A percentile compares a stretch with the other conserved stretches of the same genome.
Conservation (phyloP, 805 yeast genomes). For the Kazachstania martiniae region DNA sequence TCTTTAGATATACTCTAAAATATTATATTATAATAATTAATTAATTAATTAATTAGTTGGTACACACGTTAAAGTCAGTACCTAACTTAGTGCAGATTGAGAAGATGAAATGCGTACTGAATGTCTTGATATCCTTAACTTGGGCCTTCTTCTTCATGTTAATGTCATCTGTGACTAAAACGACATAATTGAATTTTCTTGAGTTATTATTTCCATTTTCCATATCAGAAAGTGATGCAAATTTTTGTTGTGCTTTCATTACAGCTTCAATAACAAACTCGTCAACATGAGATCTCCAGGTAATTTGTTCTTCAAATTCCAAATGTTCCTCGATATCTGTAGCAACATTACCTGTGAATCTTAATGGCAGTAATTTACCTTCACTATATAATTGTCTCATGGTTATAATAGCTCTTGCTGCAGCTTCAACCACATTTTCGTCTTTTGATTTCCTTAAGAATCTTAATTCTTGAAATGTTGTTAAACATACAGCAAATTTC, state of each 20-base stretch:
- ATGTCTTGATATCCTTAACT: conserved; percentile 22
- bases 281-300: conserved; percentile 65
- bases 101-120: conserved; percentile 27
- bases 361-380: conserved; percentile 43
- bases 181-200: conserved; percentile 39
- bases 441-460: conserved; percentile 62
- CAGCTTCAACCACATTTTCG: conserved; percentile 66
- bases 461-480: conserved; percentile 69
- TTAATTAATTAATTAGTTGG: conserved; percentile 3
- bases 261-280: conserved; percentile 49
- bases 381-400: conserved; percentile 55
- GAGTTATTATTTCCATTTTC: not conserved
- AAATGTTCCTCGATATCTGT: conserved; percentile 58
- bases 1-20: no score
- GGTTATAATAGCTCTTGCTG: conserved; percentile 68
- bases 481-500: conserved; percentile 54
- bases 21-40: no score
- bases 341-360: conserved; percentile 63
- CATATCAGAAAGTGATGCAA: conserved; percentile 1
- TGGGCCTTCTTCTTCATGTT: conserved; percentile 56
- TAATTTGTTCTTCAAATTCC: conserved; percentile 62
- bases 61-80: conserved; percentile 4
- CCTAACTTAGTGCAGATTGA: conserved; percentile 20
- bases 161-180: conserved; percentile 62
- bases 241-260: conserved; percentile 23